Percentiles rank a stretch among this genome's conserved stretches.
phyloP scores from a whole-genome alignment of 306 rosid species.

The Begonia loranthoides region DNA sequence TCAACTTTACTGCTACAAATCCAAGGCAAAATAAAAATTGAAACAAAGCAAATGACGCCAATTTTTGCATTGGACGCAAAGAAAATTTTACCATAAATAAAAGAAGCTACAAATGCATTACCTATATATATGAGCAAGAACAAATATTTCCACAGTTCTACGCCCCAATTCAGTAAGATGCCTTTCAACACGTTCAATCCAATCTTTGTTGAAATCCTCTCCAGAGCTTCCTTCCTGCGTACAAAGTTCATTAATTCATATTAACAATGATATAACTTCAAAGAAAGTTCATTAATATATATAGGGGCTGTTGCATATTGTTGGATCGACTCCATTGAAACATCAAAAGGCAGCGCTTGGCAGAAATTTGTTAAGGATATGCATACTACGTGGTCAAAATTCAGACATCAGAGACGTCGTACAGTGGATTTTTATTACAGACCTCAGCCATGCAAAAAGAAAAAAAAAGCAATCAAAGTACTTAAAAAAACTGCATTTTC shows the following conservation, averaged over 20 bases:
- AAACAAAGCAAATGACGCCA: background rate
- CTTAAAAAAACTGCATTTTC: too few species aligned
- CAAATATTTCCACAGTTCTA: constrained; percentile 96
- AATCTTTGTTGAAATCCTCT: constrained; percentile 90
- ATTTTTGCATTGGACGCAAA: background rate
- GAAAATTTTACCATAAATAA: background rate
- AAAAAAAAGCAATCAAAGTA: too few species aligned
- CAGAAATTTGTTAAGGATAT: too few species aligned
- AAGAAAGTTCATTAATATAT: too few species aligned
- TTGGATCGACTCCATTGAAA: too few species aligned
- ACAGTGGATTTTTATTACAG: too few species aligned
- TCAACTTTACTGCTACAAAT: constrained; percentile 78
- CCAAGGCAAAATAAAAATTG: constrained; percentile 14
- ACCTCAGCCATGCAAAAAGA: too few species aligned
- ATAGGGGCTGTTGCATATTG: too few species aligned
- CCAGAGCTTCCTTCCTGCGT: constrained; percentile 85
- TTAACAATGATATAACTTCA: too few species aligned
- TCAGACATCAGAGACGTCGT: too few species aligned
- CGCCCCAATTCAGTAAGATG: constrained; percentile 96
- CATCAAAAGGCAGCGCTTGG: too few species aligned
- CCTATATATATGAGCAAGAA: constrained; percentile 94
- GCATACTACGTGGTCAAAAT: too few species aligned
- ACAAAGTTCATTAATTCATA: constrained; percentile 3
- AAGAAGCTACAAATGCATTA: constrained; percentile 8
- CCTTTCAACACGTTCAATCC: constrained; percentile 89